Evolutionary conservation across 345 rosid species (phyloP).

Genomic region (Eucalyptus rudis): DNA sequence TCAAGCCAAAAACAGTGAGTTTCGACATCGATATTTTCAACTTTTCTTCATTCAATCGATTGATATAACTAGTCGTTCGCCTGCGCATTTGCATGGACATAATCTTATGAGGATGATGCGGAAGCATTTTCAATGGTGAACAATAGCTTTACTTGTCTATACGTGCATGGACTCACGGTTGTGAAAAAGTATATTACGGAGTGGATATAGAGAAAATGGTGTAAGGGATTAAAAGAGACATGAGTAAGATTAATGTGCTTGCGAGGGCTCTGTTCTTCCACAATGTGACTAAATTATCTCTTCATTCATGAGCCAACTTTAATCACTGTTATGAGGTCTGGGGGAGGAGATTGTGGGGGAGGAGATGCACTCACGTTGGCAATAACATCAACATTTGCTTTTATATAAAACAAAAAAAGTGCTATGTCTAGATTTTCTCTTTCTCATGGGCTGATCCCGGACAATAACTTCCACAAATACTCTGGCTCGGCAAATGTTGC

Average conservation of each 20-base stretch:
- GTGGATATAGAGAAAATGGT: background rate
- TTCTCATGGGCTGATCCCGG: background rate
- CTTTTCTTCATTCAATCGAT: background rate
- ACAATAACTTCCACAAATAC: background rate
- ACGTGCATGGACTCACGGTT: background rate
- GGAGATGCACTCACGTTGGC: background rate
- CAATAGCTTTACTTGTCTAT: background rate
- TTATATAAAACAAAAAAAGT: background rate
- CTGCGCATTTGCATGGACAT: background rate
- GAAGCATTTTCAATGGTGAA: background rate
- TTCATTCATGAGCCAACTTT: background rate
- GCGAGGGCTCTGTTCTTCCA: background rate
- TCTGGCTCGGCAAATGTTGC: background rate
- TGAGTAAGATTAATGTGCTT: background rate
- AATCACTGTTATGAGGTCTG: background rate
- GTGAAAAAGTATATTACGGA: background rate
- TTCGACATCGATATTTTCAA: background rate
- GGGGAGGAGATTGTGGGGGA: background rate
- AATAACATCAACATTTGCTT: background rate
- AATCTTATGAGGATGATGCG: background rate
- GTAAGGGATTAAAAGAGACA: background rate
- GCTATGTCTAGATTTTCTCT: background rate
- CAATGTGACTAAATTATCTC: background rate
- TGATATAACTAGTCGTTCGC: background rate
- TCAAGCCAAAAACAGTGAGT: conserved; percentile 61